These are phyloP conservation scores for Yamadazyma atmosphaerica DNA, from an alignment of 1,139 yeast genomes.

Conservation along the genomic window DNA sequence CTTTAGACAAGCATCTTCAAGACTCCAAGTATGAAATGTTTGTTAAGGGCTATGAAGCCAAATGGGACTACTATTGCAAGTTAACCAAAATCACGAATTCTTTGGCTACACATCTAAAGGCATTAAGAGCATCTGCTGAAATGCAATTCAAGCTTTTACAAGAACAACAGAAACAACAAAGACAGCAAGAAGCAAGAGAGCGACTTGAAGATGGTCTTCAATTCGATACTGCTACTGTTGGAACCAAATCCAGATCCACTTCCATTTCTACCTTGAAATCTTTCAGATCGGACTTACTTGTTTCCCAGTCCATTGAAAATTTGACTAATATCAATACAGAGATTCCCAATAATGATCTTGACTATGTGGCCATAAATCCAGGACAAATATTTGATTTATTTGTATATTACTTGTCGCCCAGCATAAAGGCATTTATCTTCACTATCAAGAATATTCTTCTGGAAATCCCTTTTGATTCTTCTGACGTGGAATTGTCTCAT, in stretches of 20 bases:
- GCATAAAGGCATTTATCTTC: conserved; percentile 64
- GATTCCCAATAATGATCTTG: conserved; percentile 11
- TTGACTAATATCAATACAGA: conserved; percentile 18
- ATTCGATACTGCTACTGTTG: conserved; percentile 7
- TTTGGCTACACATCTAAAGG: conserved; percentile 62
- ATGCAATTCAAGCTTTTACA: conserved; percentile 60
- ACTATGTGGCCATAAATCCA: conserved; percentile 35
- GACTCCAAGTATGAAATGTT: conserved; percentile 66
- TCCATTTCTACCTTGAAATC: conserved; percentile 20
- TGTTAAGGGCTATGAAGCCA: conserved; percentile 54
- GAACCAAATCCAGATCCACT: conserved; percentile 5
- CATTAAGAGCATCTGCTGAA: conserved; percentile 65
- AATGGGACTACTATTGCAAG: conserved; percentile 44
- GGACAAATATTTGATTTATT: conserved; percentile 64
- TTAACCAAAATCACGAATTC: conserved; percentile 55
- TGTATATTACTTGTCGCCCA: conserved; percentile 68
- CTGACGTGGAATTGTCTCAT: conserved; percentile 23
- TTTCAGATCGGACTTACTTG: conserved; percentile 16
- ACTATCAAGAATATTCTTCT: conserved; percentile 63
- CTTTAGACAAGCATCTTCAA: conserved; percentile 46
- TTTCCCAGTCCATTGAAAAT: conserved; percentile 30
- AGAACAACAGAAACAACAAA: conserved; percentile 18
- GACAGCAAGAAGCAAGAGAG: conserved; percentile 13
- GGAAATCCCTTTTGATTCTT: conserved; percentile 57
- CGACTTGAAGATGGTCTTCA: neutral